Base-by-base conservation (phyloP, 768 basidiomycete genomes). In the Suillus variegatus region DNA sequence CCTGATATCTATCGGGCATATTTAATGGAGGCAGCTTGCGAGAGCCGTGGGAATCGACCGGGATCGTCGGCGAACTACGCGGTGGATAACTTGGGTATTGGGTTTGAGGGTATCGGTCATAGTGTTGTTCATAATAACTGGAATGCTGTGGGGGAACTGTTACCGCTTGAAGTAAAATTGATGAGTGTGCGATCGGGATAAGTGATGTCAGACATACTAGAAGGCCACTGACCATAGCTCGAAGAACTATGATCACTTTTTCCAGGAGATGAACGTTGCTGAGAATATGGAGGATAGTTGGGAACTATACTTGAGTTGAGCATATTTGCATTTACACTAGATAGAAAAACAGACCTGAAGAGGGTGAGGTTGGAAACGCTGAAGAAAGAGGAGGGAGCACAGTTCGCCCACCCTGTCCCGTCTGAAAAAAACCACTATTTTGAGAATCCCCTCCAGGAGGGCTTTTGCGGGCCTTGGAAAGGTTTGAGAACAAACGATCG, bases 401-500 rank as follows among this genome's bases (percentile, higher is more conserved):
- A 84, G 88, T 86, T 87, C 90, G 88, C 90, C 90, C 90, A 92
- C 91, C 90, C 88, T 91, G 90, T 84, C 88, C 87, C 80, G 86
- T 84, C 81, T 85, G 85, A 82, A 90, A 87, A 84, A 88, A 89
- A 81, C 77, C 82, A 79, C 82, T 82, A 76, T 77, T 81, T 80
- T 88, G 87, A 76, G 85, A 76, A 78, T 79, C 78, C 71, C 86
- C 87, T 79, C 83, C 85, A 71, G 88, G 87, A 76, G 89, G 85
- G 79, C 85, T 85, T 84, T 78, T 76, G 72, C 88, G 85, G 73
- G 85, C 78, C 82, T 85, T 86, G 75, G 80, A 82, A 83, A 86
- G 80, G 79, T 80, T 82, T 77, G 82, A 81, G 81, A 85, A 88
- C 83, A 85, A 86, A 76, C 86, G 88, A 81, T 90, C 89, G 79